Base-by-base conservation (phyloP, 176 grass and related monocot species). In the Aegilops sharonensis region DNA sequence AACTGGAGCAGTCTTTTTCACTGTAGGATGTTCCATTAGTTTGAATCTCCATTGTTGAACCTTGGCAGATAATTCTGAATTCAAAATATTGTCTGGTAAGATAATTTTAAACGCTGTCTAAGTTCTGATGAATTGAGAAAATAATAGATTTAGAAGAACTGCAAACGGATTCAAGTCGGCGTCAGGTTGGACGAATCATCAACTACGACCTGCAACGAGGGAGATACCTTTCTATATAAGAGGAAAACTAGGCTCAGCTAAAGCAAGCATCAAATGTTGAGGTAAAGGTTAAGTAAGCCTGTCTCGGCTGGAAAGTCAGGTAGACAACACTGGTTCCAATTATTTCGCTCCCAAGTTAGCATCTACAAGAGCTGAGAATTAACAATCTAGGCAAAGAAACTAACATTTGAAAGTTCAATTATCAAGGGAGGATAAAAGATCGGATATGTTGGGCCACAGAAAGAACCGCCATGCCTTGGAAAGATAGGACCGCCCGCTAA, bases 321-420 rank as follows among this genome's bases (percentile, higher is more conserved):
- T 20, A 56, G 52, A 56, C 15, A 56, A 56, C 52, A 56, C 52
- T 56, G 52, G 52, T 56, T 56, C 52, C 52, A 65, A 56, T 18
- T 56, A 56, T 56, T 56, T 18, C 17, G 17, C 52, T 8, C 2
- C 52, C 15, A 56, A 20, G 52, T 3, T 17, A 20, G 17, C 6
- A 56, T 17, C 67, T 83, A 67, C 81, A 57, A 40, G 81, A 71
- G n/a, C 47, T 57, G 5, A 66, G n/a, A 48, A 62, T 79, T 72
- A 50, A 13, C 13, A 40, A 40, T 2, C 9, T 31, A 72, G 52
- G 27, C 13, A 42, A 2, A 34, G 59, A 71, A 79, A 68, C 15
- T 15, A 50, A 13, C 37, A 2, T 65, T 0, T 30, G 12, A 3
- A 10, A 72, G n/a, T 50, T 50, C 13, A 50, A 50, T 50, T 50